Percentiles rank a stretch among this genome's conserved stretches.
Conservation (phyloP, 148 eudicot genomes). For the Spergularia bocconei region DNA sequence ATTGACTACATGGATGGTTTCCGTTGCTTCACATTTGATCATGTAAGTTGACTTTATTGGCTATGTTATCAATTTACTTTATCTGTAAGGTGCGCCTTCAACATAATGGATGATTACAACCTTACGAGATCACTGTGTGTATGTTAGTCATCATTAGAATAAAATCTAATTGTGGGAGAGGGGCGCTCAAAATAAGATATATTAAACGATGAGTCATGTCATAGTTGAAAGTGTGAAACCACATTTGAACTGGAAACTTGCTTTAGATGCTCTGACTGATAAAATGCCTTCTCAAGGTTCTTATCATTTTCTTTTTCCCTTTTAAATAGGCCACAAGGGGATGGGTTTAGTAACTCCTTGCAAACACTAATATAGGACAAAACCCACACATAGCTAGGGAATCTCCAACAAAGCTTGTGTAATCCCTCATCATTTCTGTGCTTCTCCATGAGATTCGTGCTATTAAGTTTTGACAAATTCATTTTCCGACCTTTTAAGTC, state of each 20-base stretch:
- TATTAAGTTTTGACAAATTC: neutral
- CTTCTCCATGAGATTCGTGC: neutral
- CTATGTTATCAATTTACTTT: neutral
- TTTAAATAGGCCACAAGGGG: neutral
- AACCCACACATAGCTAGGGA: too few relatives aligned
- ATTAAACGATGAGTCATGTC: neutral
- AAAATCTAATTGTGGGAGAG: constrained; percentile 6
- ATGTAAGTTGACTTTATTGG: constrained; percentile 32
- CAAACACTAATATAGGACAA: too few relatives aligned
- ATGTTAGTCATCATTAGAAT: constrained; percentile 5
- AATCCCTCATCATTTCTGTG: neutral
- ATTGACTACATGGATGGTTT: constrained; percentile 99
- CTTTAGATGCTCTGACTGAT: neutral
- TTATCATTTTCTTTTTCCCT: too few relatives aligned
- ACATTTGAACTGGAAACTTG: neutral
- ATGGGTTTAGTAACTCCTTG: neutral
- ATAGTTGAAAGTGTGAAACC: constrained; percentile 7
- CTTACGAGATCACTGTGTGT: neutral
- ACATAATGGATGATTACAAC: neutral
- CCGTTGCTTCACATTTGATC: constrained; percentile 94
- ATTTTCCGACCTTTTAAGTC: neutral
- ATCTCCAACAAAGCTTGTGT: neutral
- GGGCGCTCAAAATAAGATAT: constrained; percentile 7
- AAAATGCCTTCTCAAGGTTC: neutral
- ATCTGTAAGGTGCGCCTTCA: constrained; percentile 1